Evolutionary conservation across 2,329 filamentous ascomycete species (phyloP).

Genomic region (Cercospora janseana): DNA sequence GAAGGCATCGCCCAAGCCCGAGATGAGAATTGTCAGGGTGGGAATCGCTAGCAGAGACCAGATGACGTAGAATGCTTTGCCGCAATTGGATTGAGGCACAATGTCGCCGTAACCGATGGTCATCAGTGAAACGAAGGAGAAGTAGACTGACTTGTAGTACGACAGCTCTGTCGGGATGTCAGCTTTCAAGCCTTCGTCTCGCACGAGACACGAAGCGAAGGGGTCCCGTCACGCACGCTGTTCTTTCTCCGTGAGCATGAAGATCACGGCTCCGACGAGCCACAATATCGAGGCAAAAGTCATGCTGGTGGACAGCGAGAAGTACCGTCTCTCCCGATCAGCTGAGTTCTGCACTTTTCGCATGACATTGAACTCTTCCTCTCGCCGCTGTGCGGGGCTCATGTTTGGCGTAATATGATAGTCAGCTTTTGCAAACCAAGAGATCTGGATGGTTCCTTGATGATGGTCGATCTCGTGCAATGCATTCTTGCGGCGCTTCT

Average conservation of each 20-base stretch:
- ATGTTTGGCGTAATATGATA: conserved; percentile 45
- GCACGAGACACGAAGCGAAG: neutral
- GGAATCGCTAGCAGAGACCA: conserved; percentile 57
- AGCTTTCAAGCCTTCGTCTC: neutral
- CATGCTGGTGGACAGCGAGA: conserved; percentile 41
- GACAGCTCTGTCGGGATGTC: conserved; percentile 40
- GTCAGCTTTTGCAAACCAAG: conserved; percentile 41
- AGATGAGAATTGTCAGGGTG: conserved; percentile 55
- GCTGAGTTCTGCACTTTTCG: conserved; percentile 46
- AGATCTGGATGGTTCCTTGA: conserved; percentile 45
- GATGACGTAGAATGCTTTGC: conserved; percentile 57
- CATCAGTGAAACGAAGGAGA: conserved; percentile 52
- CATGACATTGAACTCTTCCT: conserved; percentile 53
- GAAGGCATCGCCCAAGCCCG: conserved; percentile 55
- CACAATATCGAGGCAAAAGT: conserved; percentile 45
- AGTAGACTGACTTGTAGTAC: conserved; percentile 55
- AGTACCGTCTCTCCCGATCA: conserved; percentile 43
- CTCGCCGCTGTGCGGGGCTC: conserved; percentile 40
- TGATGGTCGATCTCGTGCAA: conserved; percentile 42
- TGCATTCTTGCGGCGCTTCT: conserved; percentile 48
- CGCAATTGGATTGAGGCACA: conserved; percentile 48
- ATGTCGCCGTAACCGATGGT: conserved; percentile 58
- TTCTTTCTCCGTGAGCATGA: conserved; percentile 48
- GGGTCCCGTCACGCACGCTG: conserved; percentile 29
- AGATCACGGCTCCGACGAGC: conserved; percentile 52